A percentile compares a stretch with the other conserved stretches of the same genome.
These are phyloP conservation scores for Prunus kanzakura DNA, from an alignment of 306 rosid species.

Conservation along the genomic window DNA sequence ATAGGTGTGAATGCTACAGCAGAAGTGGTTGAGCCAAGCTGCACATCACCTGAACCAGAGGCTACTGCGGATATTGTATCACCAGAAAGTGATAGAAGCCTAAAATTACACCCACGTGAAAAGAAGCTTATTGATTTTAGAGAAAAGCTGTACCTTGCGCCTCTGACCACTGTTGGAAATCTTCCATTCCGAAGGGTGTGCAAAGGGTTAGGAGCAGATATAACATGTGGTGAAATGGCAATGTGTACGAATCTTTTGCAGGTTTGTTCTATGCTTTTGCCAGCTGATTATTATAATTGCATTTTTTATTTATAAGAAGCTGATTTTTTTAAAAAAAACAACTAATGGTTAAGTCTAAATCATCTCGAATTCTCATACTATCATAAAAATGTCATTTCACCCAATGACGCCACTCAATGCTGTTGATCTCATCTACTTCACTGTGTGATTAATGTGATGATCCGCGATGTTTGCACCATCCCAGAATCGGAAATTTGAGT, in stretches of 20 bases:
- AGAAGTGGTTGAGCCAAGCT: constrained; percentile 32
- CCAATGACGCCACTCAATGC: neutral
- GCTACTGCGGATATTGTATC: constrained; percentile 26
- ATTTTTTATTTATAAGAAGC: neutral
- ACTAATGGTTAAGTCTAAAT: neutral
- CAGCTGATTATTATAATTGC: neutral
- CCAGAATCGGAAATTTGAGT: neutral
- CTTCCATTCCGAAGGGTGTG: constrained; percentile 97
- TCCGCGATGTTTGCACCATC: neutral
- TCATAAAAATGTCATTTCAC: neutral
- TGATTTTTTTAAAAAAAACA: neutral
- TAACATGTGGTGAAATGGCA: constrained; percentile 98
- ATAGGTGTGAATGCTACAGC: constrained; percentile 40
- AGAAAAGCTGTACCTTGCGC: constrained; percentile 89
- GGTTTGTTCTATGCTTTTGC: constrained; percentile 43
- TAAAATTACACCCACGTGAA: constrained; percentile 69
- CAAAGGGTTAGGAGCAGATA: constrained; percentile 84
- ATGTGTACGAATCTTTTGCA: constrained; percentile 95
- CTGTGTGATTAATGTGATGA: neutral
- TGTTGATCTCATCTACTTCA: neutral
- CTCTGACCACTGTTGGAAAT: constrained; percentile 96
- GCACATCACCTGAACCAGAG: constrained; percentile 40
- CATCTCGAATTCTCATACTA: neutral
- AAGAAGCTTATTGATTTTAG: constrained; percentile 85
- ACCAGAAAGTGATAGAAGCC: constrained; percentile 57